Conservation (phyloP, 83 land plant genomes). For the Diphasiastrum complanatum region DNA sequence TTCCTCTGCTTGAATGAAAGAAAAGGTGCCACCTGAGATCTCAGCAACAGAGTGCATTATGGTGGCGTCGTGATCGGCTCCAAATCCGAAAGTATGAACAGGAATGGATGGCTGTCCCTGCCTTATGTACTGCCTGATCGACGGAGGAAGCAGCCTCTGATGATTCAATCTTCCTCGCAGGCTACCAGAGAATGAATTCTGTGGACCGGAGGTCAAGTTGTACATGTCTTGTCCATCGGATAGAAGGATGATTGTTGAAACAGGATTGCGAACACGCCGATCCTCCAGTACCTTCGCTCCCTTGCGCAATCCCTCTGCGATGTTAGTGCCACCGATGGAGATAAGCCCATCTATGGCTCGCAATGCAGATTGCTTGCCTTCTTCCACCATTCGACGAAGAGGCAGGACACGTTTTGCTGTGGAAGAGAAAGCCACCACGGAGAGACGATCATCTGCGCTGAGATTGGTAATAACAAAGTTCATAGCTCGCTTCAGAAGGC, state of each 20-base stretch:
- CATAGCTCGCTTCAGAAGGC: constrained; percentile 67
- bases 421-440: constrained; percentile 67
- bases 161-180: constrained; percentile 24
- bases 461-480: constrained; percentile 73
- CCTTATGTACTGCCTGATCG: constrained; percentile 26
- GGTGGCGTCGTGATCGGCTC: constrained; percentile 75
- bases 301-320: constrained; percentile 65
- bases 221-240: constrained; percentile 91
- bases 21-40: constrained; percentile 78
- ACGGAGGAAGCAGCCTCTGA: constrained; percentile 40
- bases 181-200: constrained; percentile 8
- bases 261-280: constrained; percentile 54
- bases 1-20: constrained; percentile 76
- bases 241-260: constrained; percentile 67
- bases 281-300: constrained; percentile 64
- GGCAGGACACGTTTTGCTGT: constrained; percentile 70
- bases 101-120: constrained; percentile 41
- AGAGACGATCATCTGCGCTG: constrained; percentile 70
- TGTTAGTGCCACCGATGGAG: constrained; percentile 74
- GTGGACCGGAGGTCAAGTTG: constrained; percentile 29
- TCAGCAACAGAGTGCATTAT: constrained; percentile 83
- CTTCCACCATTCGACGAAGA: constrained; percentile 60
- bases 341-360: constrained; percentile 61
- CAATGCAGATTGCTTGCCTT: constrained; percentile 50
- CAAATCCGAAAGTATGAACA: constrained; percentile 87